A percentile compares a stretch with the other conserved stretches of the same genome.
phyloP scores from a whole-genome alignment of 371 early-diverging fungal genomes.

The Globomyces sp. region DNA sequence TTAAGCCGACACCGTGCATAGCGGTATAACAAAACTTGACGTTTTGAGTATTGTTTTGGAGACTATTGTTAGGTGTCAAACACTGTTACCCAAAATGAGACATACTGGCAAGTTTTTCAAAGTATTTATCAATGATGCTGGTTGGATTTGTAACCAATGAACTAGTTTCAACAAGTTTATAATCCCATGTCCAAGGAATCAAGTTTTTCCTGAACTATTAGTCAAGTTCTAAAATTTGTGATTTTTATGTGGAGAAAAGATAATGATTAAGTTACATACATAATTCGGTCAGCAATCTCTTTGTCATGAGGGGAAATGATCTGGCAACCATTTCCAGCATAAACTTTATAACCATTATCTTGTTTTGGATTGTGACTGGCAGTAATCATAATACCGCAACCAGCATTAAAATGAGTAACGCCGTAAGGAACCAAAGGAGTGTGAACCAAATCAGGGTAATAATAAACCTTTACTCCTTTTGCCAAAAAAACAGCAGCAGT shows the following conservation, averaged over 20 bases:
- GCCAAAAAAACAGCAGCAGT: conserved; percentile 83
- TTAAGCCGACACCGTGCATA: conserved; percentile 94
- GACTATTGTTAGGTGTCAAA: too few species aligned
- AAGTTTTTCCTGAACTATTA: conserved; percentile 46
- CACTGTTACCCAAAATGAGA: conserved; percentile 7
- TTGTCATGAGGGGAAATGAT: conserved; percentile 89
- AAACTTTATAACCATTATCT: conserved; percentile 99
- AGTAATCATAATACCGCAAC: conserved; percentile 96
- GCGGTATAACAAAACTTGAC: conserved; percentile 87
- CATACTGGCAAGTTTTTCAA: conserved; percentile 51
- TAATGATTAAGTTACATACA: neutral
- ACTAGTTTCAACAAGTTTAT: conserved; percentile 51
- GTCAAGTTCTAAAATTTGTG: neutral
- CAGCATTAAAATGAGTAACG: conserved; percentile 69
- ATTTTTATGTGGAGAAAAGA: conserved; percentile 1
- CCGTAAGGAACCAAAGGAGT: conserved; percentile 91
- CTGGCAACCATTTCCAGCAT: conserved; percentile 90
- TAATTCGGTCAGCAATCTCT: conserved; percentile 74
- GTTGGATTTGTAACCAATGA: conserved; percentile 51
- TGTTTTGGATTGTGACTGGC: conserved; percentile 97
- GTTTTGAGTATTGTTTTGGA: conserved; percentile 26
- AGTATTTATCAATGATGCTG: conserved; percentile 65
- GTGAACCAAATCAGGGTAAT: conserved; percentile 70
- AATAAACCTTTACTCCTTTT: conserved; percentile 82
- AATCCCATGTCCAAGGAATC: conserved; percentile 78